Evolutionary conservation across 768 basidiomycete species (phyloP).

Genomic region (Termitomyces titanicus): DNA sequence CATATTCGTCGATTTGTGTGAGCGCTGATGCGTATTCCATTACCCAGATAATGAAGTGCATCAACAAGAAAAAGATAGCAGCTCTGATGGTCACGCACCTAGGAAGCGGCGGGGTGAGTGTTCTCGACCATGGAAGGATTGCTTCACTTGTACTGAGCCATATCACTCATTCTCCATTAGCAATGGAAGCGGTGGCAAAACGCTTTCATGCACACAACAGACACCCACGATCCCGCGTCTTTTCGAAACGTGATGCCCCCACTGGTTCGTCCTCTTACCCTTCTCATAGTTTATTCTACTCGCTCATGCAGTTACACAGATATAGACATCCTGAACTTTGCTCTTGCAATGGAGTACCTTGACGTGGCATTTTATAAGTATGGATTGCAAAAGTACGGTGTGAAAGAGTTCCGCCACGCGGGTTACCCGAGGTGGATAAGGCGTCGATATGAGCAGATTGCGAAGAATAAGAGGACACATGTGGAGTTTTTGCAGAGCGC

Average conservation of each 20-base stretch:
- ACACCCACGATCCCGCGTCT: neutral
- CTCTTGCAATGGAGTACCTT: slow-evolving; percentile 43
- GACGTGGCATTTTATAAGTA: slow-evolving; percentile 40
- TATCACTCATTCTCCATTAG: no score
- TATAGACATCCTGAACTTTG: slow-evolving; percentile 35
- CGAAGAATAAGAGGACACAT: slow-evolving; percentile 45
- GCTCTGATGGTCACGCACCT: neutral
- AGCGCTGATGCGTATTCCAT: no score
- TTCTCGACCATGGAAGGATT: neutral
- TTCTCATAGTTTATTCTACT: neutral
- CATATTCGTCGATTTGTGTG: no score
- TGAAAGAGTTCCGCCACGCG: slow-evolving; percentile 36
- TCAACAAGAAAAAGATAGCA: no score
- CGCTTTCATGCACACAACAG: neutral
- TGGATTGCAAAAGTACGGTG: slow-evolving; percentile 37
- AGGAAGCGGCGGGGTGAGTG: neutral
- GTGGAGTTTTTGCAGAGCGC: slow-evolving; percentile 48
- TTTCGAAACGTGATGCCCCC: neutral
- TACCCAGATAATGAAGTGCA: no score
- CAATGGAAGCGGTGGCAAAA: neutral
- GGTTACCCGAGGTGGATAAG: slow-evolving; percentile 45
- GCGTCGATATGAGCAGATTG: slow-evolving; percentile 45
- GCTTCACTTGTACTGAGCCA: neutral
- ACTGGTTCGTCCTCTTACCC: neutral
- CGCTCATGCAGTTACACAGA: slow-evolving; percentile 5